Evolutionary conservation across 2,329 filamentous ascomycete genomes (phyloP).

Genomic region (Hypoxylon rubiginosum): DNA sequence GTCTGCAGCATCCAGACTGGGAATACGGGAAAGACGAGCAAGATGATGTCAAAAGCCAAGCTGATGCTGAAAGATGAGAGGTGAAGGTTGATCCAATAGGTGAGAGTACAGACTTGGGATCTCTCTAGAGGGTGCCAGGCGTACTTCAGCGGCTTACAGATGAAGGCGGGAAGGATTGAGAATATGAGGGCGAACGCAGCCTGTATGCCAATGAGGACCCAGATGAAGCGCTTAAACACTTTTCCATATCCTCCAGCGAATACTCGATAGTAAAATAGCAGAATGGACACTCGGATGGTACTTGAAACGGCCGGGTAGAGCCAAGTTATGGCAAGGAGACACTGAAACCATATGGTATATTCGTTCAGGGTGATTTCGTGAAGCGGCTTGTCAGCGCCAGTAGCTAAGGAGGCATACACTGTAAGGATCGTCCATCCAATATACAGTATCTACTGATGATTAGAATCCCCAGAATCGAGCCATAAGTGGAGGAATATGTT

Average conservation of each 20-base stretch:
- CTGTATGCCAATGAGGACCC: constrained; percentile 38
- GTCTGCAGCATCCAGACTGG: constrained; percentile 44
- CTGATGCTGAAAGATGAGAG: constrained; percentile 45
- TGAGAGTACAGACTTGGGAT: constrained; percentile 35
- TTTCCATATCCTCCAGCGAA: constrained; percentile 31
- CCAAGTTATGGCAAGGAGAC: constrained; percentile 37
- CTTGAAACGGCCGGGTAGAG: constrained; percentile 46
- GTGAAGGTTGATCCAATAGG: constrained; percentile 41
- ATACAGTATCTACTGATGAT: constrained; percentile 37
- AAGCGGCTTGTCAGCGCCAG: constrained; percentile 47
- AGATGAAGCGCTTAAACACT: constrained; percentile 17
- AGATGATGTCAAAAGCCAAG: constrained; percentile 44
- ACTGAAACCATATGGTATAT: constrained; percentile 44
- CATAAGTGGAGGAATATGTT: too few species aligned
- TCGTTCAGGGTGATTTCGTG: constrained; percentile 46
- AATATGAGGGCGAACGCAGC: constrained; percentile 43
- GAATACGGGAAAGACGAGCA: constrained; percentile 46
- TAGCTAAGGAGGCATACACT: constrained; percentile 39
- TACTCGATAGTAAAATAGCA: constrained; percentile 46
- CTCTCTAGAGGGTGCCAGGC: constrained; percentile 42
- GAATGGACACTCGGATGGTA: constrained; percentile 42
- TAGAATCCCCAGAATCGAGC: background rate
- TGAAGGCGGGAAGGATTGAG: constrained; percentile 43
- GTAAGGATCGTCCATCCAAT: constrained; percentile 42
- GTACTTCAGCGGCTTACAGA: constrained; percentile 40